Conservation (phyloP, 1,284 basidiomycete genomes). For the Ustilago nuda region DNA sequence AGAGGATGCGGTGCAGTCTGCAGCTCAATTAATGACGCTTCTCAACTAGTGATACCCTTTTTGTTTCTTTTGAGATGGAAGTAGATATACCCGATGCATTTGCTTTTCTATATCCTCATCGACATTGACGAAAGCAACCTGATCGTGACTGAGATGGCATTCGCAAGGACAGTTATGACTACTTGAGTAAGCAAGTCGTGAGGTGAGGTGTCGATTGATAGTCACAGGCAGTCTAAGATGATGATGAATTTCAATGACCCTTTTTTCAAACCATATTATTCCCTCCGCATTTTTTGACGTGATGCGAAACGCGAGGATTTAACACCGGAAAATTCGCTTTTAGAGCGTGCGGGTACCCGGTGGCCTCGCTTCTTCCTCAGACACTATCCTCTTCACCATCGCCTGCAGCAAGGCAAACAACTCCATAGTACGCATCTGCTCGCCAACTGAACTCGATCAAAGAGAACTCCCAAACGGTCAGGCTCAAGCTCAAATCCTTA, state of each 20-base stretch:
- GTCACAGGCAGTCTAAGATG: too few relatives aligned
- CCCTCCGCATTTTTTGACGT: background rate
- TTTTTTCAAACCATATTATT: background rate
- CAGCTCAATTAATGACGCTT: constrained; percentile 13
- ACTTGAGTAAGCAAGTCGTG: too few relatives aligned
- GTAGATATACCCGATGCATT: constrained; percentile 17
- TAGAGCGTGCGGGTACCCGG: constrained; percentile 1
- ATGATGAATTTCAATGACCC: background rate
- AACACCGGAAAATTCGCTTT: background rate
- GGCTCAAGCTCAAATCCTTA: background rate
- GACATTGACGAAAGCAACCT: background rate
- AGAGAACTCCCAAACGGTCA: background rate
- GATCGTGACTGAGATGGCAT: background rate
- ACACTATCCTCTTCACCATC: background rate
- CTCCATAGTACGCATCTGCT: background rate
- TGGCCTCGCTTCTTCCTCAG: background rate
- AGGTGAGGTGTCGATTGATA: too few relatives aligned
- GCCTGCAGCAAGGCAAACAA: background rate
- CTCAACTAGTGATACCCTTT: constrained; percentile 6
- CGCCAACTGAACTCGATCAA: background rate
- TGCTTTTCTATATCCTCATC: constrained; percentile 6
- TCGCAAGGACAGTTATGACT: too few relatives aligned
- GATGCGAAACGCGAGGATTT: constrained; percentile 9
- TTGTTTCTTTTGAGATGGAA: background rate
- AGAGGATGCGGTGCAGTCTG: constrained; percentile 7